Base-by-base conservation (phyloP, 192 early-diverging fungal species). In the Coemansia sp. region DNA sequence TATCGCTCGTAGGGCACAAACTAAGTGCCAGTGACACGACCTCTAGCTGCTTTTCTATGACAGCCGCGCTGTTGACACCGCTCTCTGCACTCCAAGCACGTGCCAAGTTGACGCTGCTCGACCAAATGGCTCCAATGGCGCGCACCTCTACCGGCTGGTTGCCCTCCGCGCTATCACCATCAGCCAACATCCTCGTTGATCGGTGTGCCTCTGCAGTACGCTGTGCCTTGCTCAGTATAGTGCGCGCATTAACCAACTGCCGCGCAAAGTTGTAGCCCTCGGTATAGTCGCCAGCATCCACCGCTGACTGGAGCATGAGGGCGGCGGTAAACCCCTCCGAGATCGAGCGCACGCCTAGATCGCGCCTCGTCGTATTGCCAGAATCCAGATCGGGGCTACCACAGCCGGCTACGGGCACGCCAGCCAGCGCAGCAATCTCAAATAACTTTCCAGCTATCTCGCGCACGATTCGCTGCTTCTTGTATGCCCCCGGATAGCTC, bases 21-120 rank as follows among this genome's bases (percentile, higher is more conserved):
- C 74, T 56, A 29, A 76, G 68, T 8, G 74, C 74, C 59, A 76
- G 17, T 19, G 74, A 62, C 51, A 67, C 49, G 1, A 65, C 74
- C 22, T 65, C 68, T 22, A 62, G 59, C 27, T 65, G 62, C 38
- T 71, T 68, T 4, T 36, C 42, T 6, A 38, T 19, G 15, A 10
- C 60, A 3, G 40, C 15, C 7, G 25, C 5, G 43, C 31, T 31
- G n/a, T 29, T 31, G n/a, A 6, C n/a, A 24, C 9, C 47, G 2
- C 1, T 8, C 12, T 10, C 47, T 37, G 53, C 24, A 54, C 37
- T 49, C 35, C 31, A 39, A 24, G 22, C 41, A 35, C 60, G 19
- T 17, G 63, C 70, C 27, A 76, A 38, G 10, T 56, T 49, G 15
- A 58, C 64, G 14, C 68, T 62, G 8, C 60, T 60, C 6, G 20